These are phyloP conservation scores for Micromonas pusilla DNA, from an alignment of 139 green algal genomes.

Conservation along the genomic window DNA sequence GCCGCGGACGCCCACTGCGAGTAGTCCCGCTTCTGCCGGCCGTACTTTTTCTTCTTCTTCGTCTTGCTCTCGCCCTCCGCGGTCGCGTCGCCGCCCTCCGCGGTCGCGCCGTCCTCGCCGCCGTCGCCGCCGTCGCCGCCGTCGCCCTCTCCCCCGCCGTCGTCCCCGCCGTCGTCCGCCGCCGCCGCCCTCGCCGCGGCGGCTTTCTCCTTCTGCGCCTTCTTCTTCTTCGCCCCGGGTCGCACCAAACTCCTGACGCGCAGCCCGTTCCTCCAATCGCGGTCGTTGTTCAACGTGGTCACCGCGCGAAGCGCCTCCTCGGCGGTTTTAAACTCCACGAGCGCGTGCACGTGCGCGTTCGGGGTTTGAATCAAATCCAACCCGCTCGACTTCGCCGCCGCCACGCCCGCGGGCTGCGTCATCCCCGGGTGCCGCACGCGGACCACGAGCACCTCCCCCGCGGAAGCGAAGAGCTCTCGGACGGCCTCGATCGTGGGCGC, in stretches of 20 bases:
- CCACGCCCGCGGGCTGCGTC: not conserved
- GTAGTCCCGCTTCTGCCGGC: constrained; percentile 18
- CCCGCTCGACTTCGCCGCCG: not conserved
- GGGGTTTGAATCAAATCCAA: not conserved
- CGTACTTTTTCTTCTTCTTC: constrained; percentile 3
- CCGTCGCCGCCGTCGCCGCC: not conserved
- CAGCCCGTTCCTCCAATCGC: constrained; percentile 16
- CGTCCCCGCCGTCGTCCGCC: not conserved
- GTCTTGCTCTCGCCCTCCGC: not conserved
- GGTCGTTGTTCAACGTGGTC: not conserved
- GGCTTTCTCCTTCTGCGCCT: not conserved
- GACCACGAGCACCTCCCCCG: not conserved
- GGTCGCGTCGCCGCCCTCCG: not conserved
- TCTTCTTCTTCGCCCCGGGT: constrained; percentile 9
- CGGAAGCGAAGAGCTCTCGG: not conserved
- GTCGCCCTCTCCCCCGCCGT: not conserved
- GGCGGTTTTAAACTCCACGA: constrained; percentile 15
- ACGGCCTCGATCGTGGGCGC: constrained; percentile 45
- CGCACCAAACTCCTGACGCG: constrained; percentile 4
- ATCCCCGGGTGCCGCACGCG: constrained; percentile 1
- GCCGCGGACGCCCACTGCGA: constrained; percentile 9
- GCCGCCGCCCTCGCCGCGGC: too few species aligned
- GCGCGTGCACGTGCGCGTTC: constrained; percentile 13
- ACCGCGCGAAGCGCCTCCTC: constrained; percentile 9
- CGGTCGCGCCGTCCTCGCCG: not conserved